Base-by-base conservation (phyloP, 176 grass and related monocot species). In the Triticum turgidum region DNA sequence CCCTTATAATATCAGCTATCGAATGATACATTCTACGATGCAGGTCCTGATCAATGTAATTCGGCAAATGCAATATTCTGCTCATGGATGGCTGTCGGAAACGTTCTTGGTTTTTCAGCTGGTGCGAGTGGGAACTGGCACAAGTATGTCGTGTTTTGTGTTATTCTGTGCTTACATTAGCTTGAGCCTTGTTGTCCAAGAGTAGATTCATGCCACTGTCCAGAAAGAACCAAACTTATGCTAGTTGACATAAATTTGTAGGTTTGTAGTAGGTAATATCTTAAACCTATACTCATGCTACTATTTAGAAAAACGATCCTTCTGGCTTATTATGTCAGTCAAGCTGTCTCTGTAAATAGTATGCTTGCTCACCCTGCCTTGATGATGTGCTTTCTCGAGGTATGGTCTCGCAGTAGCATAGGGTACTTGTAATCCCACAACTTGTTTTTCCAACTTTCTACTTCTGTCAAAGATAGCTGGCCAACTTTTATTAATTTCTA, bases 31-130 rank as follows among this genome's bases (percentile, higher is more conserved):
- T 82, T 83, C 12, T 63, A 58, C 65, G 54, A 8, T 85, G 58
- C 61, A 96, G 94, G 92, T 24, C 97, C 94, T 33, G 92, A 96
- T 66, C 97, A 99, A 81, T 94, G 94, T 80, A 96, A 91, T 86
- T 99, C 94, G 58, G 94, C 97, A 70, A 99, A 99, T 84, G 94
- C 97, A n/a, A 99, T 99, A 94, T 99, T 96, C 84, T 99, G 97
- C 82, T 96, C 94, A 82, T 99, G 97, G 97, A 99, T 99, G 97
- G 97, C 92, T 82, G 86, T 99, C 69, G 97, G 97, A 71, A 99
- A 99, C 70, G 58, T 93, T 79, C 84, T 96, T 80, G 97, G 97
- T 6, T 99, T 96, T 87, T 99, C 92, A 58, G 77, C 94, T 84
- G 97, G 97, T 65, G 90, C 92, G 3, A 96, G 92, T 7, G 80